Evolutionary conservation across 345 rosid genomes (phyloP).

Genomic region (Carallia brachiata): DNA sequence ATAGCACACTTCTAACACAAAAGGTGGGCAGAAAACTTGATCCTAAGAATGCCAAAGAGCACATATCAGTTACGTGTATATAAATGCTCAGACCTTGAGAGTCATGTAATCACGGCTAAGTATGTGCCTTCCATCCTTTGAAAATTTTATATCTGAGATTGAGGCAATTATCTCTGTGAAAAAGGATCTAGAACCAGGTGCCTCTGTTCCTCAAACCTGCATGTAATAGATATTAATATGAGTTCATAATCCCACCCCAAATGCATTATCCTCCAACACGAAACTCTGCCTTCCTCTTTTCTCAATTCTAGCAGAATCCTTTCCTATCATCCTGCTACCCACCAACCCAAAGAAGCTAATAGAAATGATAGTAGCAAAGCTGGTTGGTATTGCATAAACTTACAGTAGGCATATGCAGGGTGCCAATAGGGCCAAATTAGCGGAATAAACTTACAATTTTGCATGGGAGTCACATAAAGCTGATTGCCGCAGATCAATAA

Average conservation of each 20-base stretch:
- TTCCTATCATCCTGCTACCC: neutral
- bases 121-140: slow-evolving; percentile 82
- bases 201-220: slow-evolving; percentile 97
- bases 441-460: slow-evolving; percentile 61
- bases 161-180: slow-evolving; percentile 99
- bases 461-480: slow-evolving; percentile 94
- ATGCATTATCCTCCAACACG: neutral
- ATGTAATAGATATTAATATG: neutral
- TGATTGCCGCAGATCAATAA: slow-evolving; percentile 95
- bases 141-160: slow-evolving; percentile 91
- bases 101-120: slow-evolving; percentile 99
- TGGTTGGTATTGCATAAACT: too few species aligned
- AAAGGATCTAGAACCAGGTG: slow-evolving; percentile 88
- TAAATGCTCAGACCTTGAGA: slow-evolving; percentile 65
- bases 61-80: neutral
- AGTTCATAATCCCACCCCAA: neutral
- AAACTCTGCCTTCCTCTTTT: neutral
- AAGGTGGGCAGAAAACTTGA: too few species aligned
- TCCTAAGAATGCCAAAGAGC: too few species aligned
- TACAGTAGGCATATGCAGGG: neutral
- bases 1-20: too few species aligned
- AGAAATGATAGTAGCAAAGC: too few species aligned
- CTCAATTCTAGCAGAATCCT: neutral
- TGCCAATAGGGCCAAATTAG: neutral
- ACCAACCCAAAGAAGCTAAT: too few species aligned